A percentile compares a stretch with the other conserved stretches of the same genome.
Evolutionary conservation across 805 yeast genomes (phyloP).

Genomic region (Wickerhamiella alocasiicola): DNA sequence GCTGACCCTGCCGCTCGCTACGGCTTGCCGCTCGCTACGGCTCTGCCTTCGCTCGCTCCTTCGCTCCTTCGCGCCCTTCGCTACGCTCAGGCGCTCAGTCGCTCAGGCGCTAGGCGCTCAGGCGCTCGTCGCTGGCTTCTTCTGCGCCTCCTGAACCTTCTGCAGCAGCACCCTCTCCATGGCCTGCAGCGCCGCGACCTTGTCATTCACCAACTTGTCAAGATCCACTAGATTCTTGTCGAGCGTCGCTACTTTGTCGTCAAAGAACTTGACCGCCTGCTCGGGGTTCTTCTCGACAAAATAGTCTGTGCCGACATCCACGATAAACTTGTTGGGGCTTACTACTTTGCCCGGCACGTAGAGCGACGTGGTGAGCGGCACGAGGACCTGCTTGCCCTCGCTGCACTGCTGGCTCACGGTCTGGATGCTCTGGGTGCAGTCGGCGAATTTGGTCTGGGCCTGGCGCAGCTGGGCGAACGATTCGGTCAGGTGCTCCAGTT

Average conservation of each 20-base stretch:
- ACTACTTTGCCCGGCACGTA: constrained; percentile 76
- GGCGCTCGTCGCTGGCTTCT: constrained; percentile 9
- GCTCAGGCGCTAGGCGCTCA: not conserved
- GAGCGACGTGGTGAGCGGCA: constrained; percentile 79
- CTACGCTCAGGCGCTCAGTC: too few relatives aligned
- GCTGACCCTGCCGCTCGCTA: too few relatives aligned
- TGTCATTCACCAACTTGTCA: constrained; percentile 62
- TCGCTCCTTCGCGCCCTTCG: too few relatives aligned
- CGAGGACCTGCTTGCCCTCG: constrained; percentile 46
- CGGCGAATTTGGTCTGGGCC: constrained; percentile 71
- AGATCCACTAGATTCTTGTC: constrained; percentile 61
- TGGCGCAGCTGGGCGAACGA: constrained; percentile 73
- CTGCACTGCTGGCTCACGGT: constrained; percentile 33
- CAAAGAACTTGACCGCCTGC: constrained; percentile 61
- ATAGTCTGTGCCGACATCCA: constrained; percentile 95
- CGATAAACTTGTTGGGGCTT: constrained; percentile 58
- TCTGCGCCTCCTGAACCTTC: constrained; percentile 14
- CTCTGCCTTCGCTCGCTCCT: too few relatives aligned
- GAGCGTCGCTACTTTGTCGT: constrained; percentile 58
- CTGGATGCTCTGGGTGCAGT: constrained; percentile 62
- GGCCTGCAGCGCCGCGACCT: constrained; percentile 48
- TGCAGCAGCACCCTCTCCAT: constrained; percentile 34
- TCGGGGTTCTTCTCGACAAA: constrained; percentile 65
- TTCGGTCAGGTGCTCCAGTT: constrained; percentile 70
- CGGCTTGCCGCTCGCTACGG: too few relatives aligned